A percentile compares a stretch with the other conserved stretches of the same genome.
These are phyloP conservation scores for Aspergillus asperescens DNA, from an alignment of 495 filamentous ascomycete species.

Conservation along the genomic window DNA sequence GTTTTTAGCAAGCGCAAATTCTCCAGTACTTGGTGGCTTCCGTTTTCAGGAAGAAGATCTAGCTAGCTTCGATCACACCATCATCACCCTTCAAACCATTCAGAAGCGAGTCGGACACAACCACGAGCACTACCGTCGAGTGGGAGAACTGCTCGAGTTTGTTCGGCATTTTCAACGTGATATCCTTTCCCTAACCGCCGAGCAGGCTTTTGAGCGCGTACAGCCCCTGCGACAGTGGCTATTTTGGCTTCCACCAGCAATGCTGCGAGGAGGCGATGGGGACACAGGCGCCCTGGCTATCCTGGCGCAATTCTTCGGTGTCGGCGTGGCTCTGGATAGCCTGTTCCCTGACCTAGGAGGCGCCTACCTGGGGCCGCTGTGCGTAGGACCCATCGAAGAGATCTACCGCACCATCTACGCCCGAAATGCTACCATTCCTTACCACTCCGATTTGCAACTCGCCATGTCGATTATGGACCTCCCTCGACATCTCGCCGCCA, in stretches of 20 bases:
- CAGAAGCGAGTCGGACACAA: slow-evolving; percentile 66
- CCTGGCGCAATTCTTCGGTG: slow-evolving; percentile 86
- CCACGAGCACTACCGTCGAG: slow-evolving; percentile 65
- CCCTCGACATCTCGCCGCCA: slow-evolving; percentile 32
- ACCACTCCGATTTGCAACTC: slow-evolving; percentile 32
- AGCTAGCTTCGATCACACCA: slow-evolving; percentile 54
- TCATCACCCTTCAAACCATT: slow-evolving; percentile 54
- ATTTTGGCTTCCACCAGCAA: slow-evolving; percentile 83
- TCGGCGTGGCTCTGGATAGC: slow-evolving; percentile 79
- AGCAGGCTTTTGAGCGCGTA: slow-evolving; percentile 82
- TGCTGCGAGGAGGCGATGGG: slow-evolving; percentile 52
- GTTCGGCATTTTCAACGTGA: slow-evolving; percentile 71
- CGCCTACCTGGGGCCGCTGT: slow-evolving; percentile 75
- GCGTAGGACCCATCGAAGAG: slow-evolving; percentile 69
- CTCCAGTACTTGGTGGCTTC: slow-evolving; percentile 45
- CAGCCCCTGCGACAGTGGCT: slow-evolving; percentile 85
- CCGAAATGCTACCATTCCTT: slow-evolving; percentile 33
- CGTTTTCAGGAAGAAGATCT: slow-evolving; percentile 55
- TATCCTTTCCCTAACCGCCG: slow-evolving; percentile 63
- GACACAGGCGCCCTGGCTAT: slow-evolving; percentile 47
- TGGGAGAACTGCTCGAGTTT: slow-evolving; percentile 76
- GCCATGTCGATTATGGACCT: slow-evolving; percentile 36
- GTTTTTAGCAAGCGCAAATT: slow-evolving; percentile 49
- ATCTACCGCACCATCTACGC: slow-evolving; percentile 55
- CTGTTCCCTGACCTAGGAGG: slow-evolving; percentile 87